Evolutionary conservation across 345 rosid genomes (phyloP).

Genomic region (Linum tenue): DNA sequence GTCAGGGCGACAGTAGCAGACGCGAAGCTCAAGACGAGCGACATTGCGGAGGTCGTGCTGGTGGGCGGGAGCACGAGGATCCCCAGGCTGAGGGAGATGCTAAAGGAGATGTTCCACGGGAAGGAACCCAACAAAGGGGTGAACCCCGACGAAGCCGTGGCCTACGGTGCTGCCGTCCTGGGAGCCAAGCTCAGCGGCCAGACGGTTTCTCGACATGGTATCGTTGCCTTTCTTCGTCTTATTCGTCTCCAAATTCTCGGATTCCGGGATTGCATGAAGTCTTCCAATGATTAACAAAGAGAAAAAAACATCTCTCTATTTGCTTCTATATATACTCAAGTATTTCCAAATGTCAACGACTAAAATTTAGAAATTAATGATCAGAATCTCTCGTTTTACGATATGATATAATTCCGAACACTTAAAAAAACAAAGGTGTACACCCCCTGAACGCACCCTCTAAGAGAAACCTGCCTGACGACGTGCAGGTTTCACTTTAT

Average conservation of each 20-base stretch:
- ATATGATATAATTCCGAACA: too few species aligned
- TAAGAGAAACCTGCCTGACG: too few species aligned
- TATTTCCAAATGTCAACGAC: too few species aligned
- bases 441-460: too few species aligned
- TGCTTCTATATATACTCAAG: too few species aligned
- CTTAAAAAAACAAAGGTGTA: too few species aligned
- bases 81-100: conserved; percentile 40
- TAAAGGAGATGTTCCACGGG: conserved; percentile 46
- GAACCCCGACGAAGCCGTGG: conserved; percentile 58
- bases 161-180: conserved; percentile 53
- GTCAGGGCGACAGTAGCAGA: conserved; percentile 43
- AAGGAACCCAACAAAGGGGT: conserved; percentile 43
- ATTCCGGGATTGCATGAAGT: too few species aligned
- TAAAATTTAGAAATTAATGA: too few species aligned
- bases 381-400: too few species aligned
- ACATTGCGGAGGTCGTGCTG: conserved; percentile 44
- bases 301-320: too few species aligned
- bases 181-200: conserved; percentile 42
- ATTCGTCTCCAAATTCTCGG: too few species aligned
- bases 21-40: conserved; percentile 31
- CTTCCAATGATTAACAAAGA: too few species aligned
- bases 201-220: conserved; percentile 11
- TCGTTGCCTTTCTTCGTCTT: background rate
- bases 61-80: conserved; percentile 58
- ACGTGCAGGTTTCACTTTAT: conserved; percentile 33